These are phyloP conservation scores for Picea glauca DNA, from an alignment of 75 land plant species.

Conservation along the genomic window DNA sequence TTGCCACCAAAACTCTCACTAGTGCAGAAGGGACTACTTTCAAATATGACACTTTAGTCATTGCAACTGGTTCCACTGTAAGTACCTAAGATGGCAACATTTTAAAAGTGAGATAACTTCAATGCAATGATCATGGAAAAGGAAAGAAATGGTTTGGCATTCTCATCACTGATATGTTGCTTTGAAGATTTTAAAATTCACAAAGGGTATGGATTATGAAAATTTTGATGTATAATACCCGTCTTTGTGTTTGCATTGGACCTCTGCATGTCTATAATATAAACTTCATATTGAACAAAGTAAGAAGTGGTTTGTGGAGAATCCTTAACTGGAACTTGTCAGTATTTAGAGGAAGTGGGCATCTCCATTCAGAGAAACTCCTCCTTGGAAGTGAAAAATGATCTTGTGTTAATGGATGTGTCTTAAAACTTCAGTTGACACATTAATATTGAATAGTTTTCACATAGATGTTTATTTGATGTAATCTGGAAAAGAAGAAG, in stretches of 20 bases:
- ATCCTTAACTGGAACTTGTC: no score
- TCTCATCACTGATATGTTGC: neutral
- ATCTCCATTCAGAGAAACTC: neutral
- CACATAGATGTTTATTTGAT: no score
- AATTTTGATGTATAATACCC: neutral
- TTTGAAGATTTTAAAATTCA: neutral
- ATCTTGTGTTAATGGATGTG: no score
- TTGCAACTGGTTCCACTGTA: constrained; percentile 95
- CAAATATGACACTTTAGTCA: constrained; percentile 60
- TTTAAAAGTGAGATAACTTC: neutral
- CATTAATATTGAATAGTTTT: no score
- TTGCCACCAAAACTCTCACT: constrained; percentile 68
- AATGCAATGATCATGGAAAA: neutral
- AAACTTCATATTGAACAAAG: neutral
- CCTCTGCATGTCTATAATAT: neutral
- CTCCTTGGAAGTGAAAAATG: neutral
- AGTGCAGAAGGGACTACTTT: constrained; percentile 60
- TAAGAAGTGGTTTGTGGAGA: neutral
- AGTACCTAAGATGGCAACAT: constrained; percentile 7
- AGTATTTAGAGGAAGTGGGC: neutral
- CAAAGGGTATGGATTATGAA: neutral
- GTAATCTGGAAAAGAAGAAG: no score
- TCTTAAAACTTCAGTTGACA: no score
- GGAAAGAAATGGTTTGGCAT: neutral
- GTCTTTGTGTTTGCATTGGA: neutral